These are phyloP conservation scores for Papiliotrema laurentii DNA, from an alignment of 1,284 basidiomycete genomes.

Conservation along the genomic window DNA sequence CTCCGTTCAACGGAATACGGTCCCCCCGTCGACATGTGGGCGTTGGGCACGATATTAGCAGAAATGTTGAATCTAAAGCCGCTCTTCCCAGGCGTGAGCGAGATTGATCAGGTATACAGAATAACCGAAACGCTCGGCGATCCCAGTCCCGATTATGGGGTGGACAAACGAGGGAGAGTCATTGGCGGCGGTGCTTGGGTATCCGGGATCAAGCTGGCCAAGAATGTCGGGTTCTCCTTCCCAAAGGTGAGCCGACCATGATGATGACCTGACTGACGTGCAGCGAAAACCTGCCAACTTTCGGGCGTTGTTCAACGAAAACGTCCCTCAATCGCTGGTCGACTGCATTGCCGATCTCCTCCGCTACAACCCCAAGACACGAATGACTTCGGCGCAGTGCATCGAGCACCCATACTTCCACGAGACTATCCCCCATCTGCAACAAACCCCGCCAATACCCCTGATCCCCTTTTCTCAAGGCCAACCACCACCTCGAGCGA, in stretches of 20 bases:
- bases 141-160: conserved; percentile 75
- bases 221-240: conserved; percentile 80
- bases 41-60: conserved; percentile 94
- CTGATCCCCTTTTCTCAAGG: conserved; percentile 49
- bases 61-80: conserved; percentile 94
- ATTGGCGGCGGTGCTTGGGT: conserved; percentile 87
- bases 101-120: conserved; percentile 85
- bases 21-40: conserved; percentile 98
- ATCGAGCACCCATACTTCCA: conserved; percentile 82
- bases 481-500: conserved; percentile 31
- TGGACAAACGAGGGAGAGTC: conserved; percentile 63
- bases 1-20: conserved; percentile 88
- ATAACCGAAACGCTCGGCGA: conserved; percentile 93
- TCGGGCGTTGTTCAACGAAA: conserved; percentile 70
- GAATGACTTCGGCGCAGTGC: conserved; percentile 81
- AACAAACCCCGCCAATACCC: conserved; percentile 56
- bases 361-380: conserved; percentile 81
- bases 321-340: conserved; percentile 72
- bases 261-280: neutral
- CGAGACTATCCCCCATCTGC: conserved; percentile 55
- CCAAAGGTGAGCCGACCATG: conserved; percentile 60
- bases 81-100: conserved; percentile 93
- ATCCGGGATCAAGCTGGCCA: conserved; percentile 78
- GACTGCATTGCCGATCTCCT: conserved; percentile 90
- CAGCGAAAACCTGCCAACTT: conserved; percentile 75